phyloP scores from a whole-genome alignment of 768 basidiomycete genomes.

The Clitopilus passeckerianus region DNA sequence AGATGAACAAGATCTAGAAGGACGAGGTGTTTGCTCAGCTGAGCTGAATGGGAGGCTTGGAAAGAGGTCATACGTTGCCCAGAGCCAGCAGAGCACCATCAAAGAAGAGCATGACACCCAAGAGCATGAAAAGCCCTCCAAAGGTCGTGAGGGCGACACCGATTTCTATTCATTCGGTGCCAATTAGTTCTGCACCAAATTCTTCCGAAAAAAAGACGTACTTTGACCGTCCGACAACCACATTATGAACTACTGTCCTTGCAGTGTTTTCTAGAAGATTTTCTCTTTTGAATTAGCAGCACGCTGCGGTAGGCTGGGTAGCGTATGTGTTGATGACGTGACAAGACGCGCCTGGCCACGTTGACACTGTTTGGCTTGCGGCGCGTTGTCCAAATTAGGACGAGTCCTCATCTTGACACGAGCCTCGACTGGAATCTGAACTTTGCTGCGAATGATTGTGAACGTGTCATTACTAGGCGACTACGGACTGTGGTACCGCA shows the following conservation, averaged over 20 bases:
- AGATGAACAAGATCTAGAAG: conserved; percentile 85
- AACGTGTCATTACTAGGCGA: not conserved
- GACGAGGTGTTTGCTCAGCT: conserved; percentile 3
- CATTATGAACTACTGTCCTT: conserved; percentile 29
- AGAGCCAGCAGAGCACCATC: conserved; percentile 93
- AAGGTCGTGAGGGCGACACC: conserved; percentile 96
- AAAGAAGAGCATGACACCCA: conserved; percentile 95
- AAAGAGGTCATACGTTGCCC: conserved; percentile 67
- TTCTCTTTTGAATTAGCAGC: conserved; percentile 15
- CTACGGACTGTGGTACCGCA: not conserved
- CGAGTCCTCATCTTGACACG: not conserved
- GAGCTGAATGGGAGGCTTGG: not conserved
- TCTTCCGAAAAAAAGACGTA: conserved; percentile 19
- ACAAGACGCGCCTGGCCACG: not conserved
- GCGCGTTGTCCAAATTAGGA: not conserved
- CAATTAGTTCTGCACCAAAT: not conserved
- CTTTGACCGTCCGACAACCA: conserved; percentile 68
- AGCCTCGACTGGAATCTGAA: not conserved
- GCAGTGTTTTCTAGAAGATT: conserved; percentile 11
- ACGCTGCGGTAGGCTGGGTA: not conserved
- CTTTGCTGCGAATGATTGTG: not conserved
- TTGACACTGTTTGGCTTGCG: not conserved
- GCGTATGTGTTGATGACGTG: not conserved
- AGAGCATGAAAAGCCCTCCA: conserved; percentile 91
- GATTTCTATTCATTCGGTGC: conserved; percentile 56